These are phyloP conservation scores for Cornus controversa DNA, from an alignment of 148 eudicot species.

Conservation along the genomic window DNA sequence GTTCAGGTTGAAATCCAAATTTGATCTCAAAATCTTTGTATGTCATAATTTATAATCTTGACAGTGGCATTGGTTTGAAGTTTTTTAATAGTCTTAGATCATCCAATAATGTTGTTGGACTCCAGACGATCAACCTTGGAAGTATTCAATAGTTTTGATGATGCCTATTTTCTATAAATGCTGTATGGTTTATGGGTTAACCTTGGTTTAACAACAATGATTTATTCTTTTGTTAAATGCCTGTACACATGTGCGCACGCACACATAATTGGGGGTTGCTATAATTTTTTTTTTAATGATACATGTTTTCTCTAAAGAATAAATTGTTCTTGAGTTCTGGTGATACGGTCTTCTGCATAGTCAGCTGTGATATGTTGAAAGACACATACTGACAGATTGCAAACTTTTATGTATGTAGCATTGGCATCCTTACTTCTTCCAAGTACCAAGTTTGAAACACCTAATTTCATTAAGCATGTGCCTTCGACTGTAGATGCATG, in stretches of 20 bases:
- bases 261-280: no score
- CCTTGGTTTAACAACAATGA: no score
- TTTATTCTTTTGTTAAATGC: no score
- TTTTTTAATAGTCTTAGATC: background rate
- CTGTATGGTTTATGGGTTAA: background rate
- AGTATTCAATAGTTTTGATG: background rate
- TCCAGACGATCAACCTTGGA: background rate
- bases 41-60: slow-evolving; percentile 1
- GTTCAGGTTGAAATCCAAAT: background rate
- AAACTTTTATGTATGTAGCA: background rate
- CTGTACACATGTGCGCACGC: no score
- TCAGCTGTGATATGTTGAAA: background rate
- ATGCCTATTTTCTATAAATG: background rate
- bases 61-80: background rate
- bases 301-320: background rate
- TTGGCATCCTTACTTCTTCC: no score
- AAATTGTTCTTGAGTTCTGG: background rate
- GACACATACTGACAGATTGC: background rate
- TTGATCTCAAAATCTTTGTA: background rate
- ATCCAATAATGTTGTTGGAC: background rate
- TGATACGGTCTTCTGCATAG: background rate
- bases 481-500: background rate
- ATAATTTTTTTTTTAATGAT: no score
- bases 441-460: background rate
- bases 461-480: slow-evolving; percentile 3